A percentile compares a stretch with the other conserved stretches of the same genome.
Conservation (phyloP, 495 filamentous ascomycete genomes). For the Aspergillus leporis region DNA sequence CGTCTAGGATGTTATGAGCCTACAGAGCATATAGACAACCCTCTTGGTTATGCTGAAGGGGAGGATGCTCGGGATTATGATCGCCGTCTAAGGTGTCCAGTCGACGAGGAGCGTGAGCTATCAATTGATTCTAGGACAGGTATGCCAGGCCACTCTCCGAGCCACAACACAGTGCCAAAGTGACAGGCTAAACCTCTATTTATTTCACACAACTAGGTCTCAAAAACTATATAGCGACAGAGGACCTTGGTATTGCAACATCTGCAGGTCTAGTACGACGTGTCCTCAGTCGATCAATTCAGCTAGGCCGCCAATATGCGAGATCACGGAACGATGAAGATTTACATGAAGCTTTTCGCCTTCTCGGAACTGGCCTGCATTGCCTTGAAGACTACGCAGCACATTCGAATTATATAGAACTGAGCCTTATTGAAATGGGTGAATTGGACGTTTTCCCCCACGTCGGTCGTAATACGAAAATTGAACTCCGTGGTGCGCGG, state of each 20-base stretch:
- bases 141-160: slow-evolving; percentile 12
- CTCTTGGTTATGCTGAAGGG: slow-evolving; percentile 76
- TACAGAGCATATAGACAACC: slow-evolving; percentile 88
- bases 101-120: slow-evolving; percentile 78
- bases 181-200: not conserved
- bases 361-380: slow-evolving; percentile 84
- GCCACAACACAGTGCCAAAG: not conserved
- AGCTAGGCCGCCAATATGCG: slow-evolving; percentile 70
- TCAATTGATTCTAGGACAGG: slow-evolving; percentile 69
- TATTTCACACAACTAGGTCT: slow-evolving; percentile 49
- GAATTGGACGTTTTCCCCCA: slow-evolving; percentile 81
- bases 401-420: slow-evolving; percentile 87
- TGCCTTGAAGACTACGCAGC: slow-evolving; percentile 93
- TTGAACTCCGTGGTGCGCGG: slow-evolving; percentile 64
- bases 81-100: slow-evolving; percentile 71
- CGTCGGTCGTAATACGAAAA: slow-evolving; percentile 68
- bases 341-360: slow-evolving; percentile 78
- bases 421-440: slow-evolving; percentile 81
- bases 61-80: slow-evolving; percentile 82
- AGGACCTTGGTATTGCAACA: slow-evolving; percentile 69
- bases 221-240: slow-evolving; percentile 90
- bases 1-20: slow-evolving; percentile 86
- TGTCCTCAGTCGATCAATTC: slow-evolving; percentile 69
- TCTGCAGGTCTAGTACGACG: slow-evolving; percentile 73
- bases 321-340: slow-evolving; percentile 64